A percentile compares a stretch with the other conserved stretches of the same genome.
These are phyloP conservation scores for Nannizziopsis arthrosporioides DNA, from an alignment of 2,329 filamentous ascomycete species.

Conservation along the genomic window DNA sequence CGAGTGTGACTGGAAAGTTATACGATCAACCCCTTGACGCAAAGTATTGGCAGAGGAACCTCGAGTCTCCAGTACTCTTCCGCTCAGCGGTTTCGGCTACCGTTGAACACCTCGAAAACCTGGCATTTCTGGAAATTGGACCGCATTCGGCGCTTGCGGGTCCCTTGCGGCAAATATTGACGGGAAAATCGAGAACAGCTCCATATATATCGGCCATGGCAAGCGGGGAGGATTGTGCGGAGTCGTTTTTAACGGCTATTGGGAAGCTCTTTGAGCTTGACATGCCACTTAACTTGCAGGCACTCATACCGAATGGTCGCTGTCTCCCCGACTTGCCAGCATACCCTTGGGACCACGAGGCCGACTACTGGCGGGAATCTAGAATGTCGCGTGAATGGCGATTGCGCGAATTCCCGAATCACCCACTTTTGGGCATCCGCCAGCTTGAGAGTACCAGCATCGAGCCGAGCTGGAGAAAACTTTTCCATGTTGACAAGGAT, in stretches of 20 bases:
- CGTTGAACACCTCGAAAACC: background rate
- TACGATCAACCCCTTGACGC: conserved; percentile 1
- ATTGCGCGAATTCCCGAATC: background rate
- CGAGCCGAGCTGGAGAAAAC: too few species aligned
- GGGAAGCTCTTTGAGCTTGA: too few species aligned
- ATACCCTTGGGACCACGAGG: conserved; percentile 16
- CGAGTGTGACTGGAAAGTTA: too few species aligned
- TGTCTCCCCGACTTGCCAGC: conserved; percentile 10
- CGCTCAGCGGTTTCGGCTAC: conserved; percentile 17
- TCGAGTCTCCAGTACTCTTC: conserved; percentile 28
- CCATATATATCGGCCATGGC: too few species aligned
- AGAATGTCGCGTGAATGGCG: conserved; percentile 3
- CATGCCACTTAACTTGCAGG: too few species aligned
- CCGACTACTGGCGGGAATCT: conserved; percentile 12
- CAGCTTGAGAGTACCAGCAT: too few species aligned
- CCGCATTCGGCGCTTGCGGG: conserved; percentile 27
- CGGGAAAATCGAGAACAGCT: too few species aligned
- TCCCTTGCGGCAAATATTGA: conserved; percentile 17
- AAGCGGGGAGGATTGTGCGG: too few species aligned
- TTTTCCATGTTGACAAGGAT: too few species aligned
- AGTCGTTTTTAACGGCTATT: too few species aligned
- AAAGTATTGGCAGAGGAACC: conserved; percentile 31
- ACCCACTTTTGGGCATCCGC: conserved; percentile 13
- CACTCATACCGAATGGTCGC: background rate
- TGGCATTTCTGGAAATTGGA: conserved; percentile 25